Conservation (phyloP, 805 yeast genomes). For the Spathaspora passalidarum region DNA sequence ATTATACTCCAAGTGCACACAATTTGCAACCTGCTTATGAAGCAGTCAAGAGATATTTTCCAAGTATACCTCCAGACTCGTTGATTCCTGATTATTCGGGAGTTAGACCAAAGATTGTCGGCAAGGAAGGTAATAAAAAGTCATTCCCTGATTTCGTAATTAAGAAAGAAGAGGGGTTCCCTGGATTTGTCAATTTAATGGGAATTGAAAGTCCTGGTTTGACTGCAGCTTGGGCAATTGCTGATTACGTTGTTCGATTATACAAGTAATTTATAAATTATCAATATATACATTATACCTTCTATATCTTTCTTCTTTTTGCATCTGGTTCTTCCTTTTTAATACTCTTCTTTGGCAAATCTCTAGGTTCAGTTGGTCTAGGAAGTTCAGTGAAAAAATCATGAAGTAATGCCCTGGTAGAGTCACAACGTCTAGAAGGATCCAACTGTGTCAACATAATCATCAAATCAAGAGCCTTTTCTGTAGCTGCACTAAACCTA, state of each 20-base stretch:
- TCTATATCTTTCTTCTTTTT: conserved; percentile 12
- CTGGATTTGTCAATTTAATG: conserved; percentile 75
- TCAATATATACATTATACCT: conserved; percentile 1
- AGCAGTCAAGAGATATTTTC: conserved; percentile 63
- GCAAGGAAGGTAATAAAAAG: conserved; percentile 35
- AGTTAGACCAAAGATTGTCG: conserved; percentile 72
- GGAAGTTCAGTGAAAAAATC: conserved; percentile 74
- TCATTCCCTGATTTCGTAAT: conserved; percentile 72
- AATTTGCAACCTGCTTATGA: conserved; percentile 54
- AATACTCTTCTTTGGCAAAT: conserved; percentile 51
- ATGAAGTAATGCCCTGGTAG: conserved; percentile 61
- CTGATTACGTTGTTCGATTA: conserved; percentile 54
- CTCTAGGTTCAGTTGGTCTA: conserved; percentile 63
- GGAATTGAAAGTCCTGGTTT: conserved; percentile 93
- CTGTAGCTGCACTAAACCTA: conserved; percentile 89
- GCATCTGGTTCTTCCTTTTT: conserved; percentile 11
- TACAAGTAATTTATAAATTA: conserved; percentile 12
- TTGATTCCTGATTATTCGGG: conserved; percentile 74
- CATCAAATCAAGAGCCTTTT: conserved; percentile 74
- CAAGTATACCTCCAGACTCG: conserved; percentile 49
- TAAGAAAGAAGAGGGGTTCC: conserved; percentile 63
- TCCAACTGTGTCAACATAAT: conserved; percentile 70
- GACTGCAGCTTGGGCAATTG: conserved; percentile 81
- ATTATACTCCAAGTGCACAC: conserved; percentile 45
- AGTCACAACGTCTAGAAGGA: conserved; percentile 69